These are phyloP conservation scores for Wallacemonas sp. DNA, from an alignment of 208 protist genomes.

Conservation along the genomic window DNA sequence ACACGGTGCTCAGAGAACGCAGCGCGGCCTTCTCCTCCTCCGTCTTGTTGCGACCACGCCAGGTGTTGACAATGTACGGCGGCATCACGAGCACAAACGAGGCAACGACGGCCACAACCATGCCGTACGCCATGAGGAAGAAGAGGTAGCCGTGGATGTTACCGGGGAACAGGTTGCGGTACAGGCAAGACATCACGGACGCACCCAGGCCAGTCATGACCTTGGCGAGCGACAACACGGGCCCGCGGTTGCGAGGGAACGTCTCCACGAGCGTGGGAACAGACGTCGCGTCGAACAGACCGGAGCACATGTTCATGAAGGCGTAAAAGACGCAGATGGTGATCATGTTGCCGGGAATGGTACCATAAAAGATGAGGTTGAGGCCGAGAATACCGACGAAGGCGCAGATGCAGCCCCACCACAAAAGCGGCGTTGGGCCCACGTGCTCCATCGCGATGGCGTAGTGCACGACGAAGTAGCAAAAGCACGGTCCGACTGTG, in stretches of 20 bases:
- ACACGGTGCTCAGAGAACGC: slow-evolving; percentile 13
- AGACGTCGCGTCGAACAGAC: slow-evolving; percentile 16
- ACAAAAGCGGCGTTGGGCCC: slow-evolving; percentile 39
- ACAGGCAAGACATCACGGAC: slow-evolving; percentile 24
- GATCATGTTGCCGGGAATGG: slow-evolving; percentile 17
- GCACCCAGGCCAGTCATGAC: slow-evolving; percentile 37
- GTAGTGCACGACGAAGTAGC: slow-evolving; percentile 67
- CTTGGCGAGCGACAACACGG: slow-evolving; percentile 27
- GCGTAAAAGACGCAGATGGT: slow-evolving; percentile 32
- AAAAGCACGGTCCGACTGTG: slow-evolving; percentile 63
- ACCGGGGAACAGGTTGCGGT: slow-evolving; percentile 23
- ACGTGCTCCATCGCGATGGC: slow-evolving; percentile 54
- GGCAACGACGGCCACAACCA: slow-evolving; percentile 15
- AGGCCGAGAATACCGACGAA: slow-evolving; percentile 44
- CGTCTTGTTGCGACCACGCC: slow-evolving; percentile 20
- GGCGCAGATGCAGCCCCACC: slow-evolving; percentile 29
- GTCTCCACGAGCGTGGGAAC: slow-evolving; percentile 30
- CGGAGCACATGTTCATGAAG: slow-evolving; percentile 21
- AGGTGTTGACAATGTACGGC: slow-evolving; percentile 32
- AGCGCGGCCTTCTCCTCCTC: slow-evolving; percentile 16
- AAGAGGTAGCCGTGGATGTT: slow-evolving; percentile 30
- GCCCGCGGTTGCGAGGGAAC: slow-evolving; percentile 32
- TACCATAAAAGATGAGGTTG: slow-evolving; percentile 43
- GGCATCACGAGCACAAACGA: slow-evolving; percentile 24
- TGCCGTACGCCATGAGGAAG: slow-evolving; percentile 22